Percentiles rank a stretch among this genome's conserved stretches.
These are phyloP conservation scores for Puccinia novopanici DNA, from an alignment of 1,284 basidiomycete genomes.

Conservation along the genomic window DNA sequence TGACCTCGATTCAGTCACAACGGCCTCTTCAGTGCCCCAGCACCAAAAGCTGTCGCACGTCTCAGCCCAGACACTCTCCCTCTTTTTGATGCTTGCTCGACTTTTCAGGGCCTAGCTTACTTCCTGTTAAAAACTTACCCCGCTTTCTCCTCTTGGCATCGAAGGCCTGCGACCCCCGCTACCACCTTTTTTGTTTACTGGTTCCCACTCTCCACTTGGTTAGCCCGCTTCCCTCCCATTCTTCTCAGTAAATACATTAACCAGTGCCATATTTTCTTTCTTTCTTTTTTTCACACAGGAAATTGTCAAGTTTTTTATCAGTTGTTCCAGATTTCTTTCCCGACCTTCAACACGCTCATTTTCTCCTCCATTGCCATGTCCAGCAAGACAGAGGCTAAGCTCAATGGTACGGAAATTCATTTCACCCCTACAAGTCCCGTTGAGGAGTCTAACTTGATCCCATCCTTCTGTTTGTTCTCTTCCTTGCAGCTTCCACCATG, in stretches of 20 bases:
- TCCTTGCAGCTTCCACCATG: not conserved
- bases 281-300: not conserved
- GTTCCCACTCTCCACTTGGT: too few species aligned
- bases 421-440: not conserved
- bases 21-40: not conserved
- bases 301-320: not conserved
- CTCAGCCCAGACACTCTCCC: slow-evolving; percentile 16
- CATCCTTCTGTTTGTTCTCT: not conserved
- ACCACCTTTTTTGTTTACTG: too few species aligned
- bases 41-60: slow-evolving; percentile 16
- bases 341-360: slow-evolving; percentile 7
- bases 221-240: not conserved
- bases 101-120: not conserved
- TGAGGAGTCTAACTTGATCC: not conserved
- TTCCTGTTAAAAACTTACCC: not conserved
- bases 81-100: not conserved
- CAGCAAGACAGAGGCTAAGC: not conserved
- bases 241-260: too few species aligned
- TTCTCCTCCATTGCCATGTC: slow-evolving; percentile 12
- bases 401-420: not conserved
- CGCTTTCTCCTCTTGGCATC: too few species aligned
- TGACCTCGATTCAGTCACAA: not conserved
- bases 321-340: not conserved
- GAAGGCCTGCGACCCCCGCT: too few species aligned
- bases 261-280: too few species aligned